phyloP scores from a whole-genome alignment of 192 early-diverging fungal species.

The Linnemannia schmuckeri region DNA sequence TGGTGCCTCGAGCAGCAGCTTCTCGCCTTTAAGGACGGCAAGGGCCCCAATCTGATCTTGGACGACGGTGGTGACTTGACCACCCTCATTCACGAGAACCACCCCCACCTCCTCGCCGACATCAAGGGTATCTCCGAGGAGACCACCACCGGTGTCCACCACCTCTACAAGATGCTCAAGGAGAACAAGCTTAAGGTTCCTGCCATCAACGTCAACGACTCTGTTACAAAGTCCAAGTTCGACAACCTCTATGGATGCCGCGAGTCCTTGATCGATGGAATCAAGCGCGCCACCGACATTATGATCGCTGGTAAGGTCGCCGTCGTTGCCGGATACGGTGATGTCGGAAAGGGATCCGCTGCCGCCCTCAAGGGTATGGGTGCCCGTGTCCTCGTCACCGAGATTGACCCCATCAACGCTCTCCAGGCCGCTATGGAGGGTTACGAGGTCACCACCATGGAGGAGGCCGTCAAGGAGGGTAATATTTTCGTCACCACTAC shows the following conservation, averaged over 20 bases:
- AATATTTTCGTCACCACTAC: constrained; percentile 99
- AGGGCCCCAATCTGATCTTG: constrained; percentile 98
- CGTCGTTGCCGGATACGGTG: constrained; percentile 99
- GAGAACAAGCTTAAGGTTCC: constrained; percentile 97
- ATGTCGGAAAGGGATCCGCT: constrained; percentile 99
- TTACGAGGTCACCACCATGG: constrained; percentile 99
- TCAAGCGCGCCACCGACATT: constrained; percentile 99
- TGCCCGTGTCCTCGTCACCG: constrained; percentile 96
- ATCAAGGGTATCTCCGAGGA: constrained; percentile 98
- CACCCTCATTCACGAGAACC: constrained; percentile 94
- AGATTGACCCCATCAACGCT: constrained; percentile 99
- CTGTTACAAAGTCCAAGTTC: constrained; percentile 99
- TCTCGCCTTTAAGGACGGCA: constrained; percentile 90
- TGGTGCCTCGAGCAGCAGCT: constrained; percentile 99
- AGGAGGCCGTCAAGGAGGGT: constrained; percentile 89
- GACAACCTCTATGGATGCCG: constrained; percentile 99
- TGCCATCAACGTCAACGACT: constrained; percentile 99
- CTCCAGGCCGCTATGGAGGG: constrained; percentile 99
- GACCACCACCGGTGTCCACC: constrained; percentile 99
- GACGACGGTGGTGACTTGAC: constrained; percentile 99
- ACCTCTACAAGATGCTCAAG: constrained; percentile 99
- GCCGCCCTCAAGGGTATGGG: constrained; percentile 98
- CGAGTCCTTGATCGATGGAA: constrained; percentile 98
- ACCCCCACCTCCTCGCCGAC: constrained; percentile 87
- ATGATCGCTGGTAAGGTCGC: constrained; percentile 99